Evolutionary conservation across 768 basidiomycete species (phyloP).

Genomic region (Tulasnella sp.): DNA sequence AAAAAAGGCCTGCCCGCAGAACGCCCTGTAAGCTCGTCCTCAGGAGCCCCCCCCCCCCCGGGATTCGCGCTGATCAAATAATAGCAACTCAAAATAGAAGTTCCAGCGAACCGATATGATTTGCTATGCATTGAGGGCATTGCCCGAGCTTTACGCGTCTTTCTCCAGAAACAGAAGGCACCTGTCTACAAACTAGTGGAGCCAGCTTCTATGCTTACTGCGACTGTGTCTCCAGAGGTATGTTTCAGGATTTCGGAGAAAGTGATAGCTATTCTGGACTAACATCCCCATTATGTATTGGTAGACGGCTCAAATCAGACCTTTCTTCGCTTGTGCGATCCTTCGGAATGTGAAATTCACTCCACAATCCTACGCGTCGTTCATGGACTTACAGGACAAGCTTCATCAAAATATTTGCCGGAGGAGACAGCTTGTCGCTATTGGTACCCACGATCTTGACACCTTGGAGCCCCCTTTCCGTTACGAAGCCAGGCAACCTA

Average conservation of each 20-base stretch:
- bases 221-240: slow-evolving; percentile 74
- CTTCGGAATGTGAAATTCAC: slow-evolving; percentile 91
- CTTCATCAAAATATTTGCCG: slow-evolving; percentile 95
- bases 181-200: slow-evolving; percentile 76
- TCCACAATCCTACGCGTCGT: slow-evolving; percentile 85
- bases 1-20: slow-evolving; percentile 85
- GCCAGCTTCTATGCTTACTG: slow-evolving; percentile 69
- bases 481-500: slow-evolving; percentile 79
- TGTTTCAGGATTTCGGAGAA: slow-evolving; percentile 37
- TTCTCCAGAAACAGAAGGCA: slow-evolving; percentile 68
- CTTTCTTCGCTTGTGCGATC: slow-evolving; percentile 88
- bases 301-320: slow-evolving; percentile 81
- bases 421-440: slow-evolving; percentile 86
- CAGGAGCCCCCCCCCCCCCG: background rate
- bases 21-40: slow-evolving; percentile 62
- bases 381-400: slow-evolving; percentile 99
- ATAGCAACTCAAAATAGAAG: slow-evolving; percentile 97
- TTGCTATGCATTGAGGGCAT: slow-evolving; percentile 97
- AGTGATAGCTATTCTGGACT: background rate
- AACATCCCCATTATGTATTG: background rate
- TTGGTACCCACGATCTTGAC: slow-evolving; percentile 97
- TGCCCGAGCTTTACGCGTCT: slow-evolving; percentile 79
- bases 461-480: slow-evolving; percentile 85
- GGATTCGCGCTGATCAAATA: slow-evolving; percentile 18
- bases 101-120: slow-evolving; percentile 99